Evolutionary conservation across 2,329 filamentous ascomycete genomes (phyloP), one percentile per base, ranked within the genome.

Genomic region (Rhynchosporium graminicola): DNA sequence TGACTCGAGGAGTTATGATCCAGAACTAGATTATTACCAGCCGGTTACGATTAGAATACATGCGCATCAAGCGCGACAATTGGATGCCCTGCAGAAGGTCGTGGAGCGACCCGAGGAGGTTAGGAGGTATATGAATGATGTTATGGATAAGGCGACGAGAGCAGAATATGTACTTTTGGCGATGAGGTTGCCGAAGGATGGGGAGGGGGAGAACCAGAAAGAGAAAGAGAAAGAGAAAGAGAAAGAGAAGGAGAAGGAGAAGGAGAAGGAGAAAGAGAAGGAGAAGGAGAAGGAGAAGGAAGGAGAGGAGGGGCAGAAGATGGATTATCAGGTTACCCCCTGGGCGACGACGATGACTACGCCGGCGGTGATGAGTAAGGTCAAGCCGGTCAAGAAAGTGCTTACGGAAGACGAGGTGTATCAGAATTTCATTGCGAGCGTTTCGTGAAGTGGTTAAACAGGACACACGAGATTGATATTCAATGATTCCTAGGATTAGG

Each of bases 1-100:
- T 43, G 71, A 69, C 68, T 85, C 86, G 62, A 81, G 83, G 61
- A 20, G 20, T 20, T 84, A 83, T n/a, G 83, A 88, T 65, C 84
- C 83, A 0, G 77, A 79, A 8, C 76, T 88, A 12, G 87, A 92
- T 70, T 91, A 90, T 75, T 94, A 92, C 72, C 88, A 93, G 68
- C 90, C 90, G 1, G 82, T 93, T 33, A 88, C 82, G 0, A 82
- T 90, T 58, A 81, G 85, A 20, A 74, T 90, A 29, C 81, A 80
- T 61, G 79, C 84, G 0, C 77, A 77, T 10, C 79, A 79, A 40
- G 81, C 82, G 1, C 81, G 82, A 50, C 79, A 86, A 64, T 77
- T 89, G 4, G 87, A 89, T 65, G 81, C 85, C 52, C 74, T 90
- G 13, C 78, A 81, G 26, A 80, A 82, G 57, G 83, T 87, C 1